phyloP scores from a whole-genome alignment of 2,329 filamentous ascomycete genomes.

The Hypoxylon sp. region DNA sequence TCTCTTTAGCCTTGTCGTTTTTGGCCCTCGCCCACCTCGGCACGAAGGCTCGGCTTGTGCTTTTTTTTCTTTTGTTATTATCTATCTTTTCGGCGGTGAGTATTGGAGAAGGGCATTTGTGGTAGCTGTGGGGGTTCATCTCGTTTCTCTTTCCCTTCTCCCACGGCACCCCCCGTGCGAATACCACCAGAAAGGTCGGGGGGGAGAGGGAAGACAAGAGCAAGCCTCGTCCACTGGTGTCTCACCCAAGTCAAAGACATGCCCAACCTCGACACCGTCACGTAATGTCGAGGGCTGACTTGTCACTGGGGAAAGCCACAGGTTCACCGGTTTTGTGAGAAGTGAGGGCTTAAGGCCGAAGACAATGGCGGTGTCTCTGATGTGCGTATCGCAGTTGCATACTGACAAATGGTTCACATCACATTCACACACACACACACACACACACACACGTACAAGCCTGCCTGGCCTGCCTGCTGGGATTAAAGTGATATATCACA shows the following conservation, averaged over 20 bases:
- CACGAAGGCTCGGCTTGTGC: slow-evolving; percentile 15
- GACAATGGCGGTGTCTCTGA: slow-evolving; percentile 12
- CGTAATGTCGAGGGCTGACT: slow-evolving; percentile 14
- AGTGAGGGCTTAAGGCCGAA: slow-evolving; percentile 3
- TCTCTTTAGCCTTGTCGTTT: background rate
- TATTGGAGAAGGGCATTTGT: slow-evolving; percentile 9
- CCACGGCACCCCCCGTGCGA: background rate
- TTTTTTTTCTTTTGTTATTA: too few species aligned
- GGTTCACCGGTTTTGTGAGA: slow-evolving; percentile 14
- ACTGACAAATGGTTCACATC: slow-evolving; percentile 27
- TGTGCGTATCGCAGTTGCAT: background rate
- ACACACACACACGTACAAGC: slow-evolving; percentile 9
- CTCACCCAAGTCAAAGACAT: slow-evolving; percentile 24
- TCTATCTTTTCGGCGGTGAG: slow-evolving; percentile 25
- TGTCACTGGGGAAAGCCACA: slow-evolving; percentile 26
- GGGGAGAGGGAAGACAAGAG: background rate
- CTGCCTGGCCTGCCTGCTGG: slow-evolving; percentile 16
- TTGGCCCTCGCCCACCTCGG: slow-evolving; percentile 17
- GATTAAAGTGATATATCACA: slow-evolving; percentile 36
- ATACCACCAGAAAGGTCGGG: background rate
- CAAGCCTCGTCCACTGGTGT: slow-evolving; percentile 8
- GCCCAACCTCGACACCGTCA: slow-evolving; percentile 7
- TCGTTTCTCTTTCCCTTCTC: too few species aligned
- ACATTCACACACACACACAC: too few species aligned
- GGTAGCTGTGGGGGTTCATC: slow-evolving; percentile 18